A percentile compares a stretch with the other conserved stretches of the same genome.
phyloP scores from a whole-genome alignment of 1,139 yeast genomes.

The Blastobotrys proliferans region DNA sequence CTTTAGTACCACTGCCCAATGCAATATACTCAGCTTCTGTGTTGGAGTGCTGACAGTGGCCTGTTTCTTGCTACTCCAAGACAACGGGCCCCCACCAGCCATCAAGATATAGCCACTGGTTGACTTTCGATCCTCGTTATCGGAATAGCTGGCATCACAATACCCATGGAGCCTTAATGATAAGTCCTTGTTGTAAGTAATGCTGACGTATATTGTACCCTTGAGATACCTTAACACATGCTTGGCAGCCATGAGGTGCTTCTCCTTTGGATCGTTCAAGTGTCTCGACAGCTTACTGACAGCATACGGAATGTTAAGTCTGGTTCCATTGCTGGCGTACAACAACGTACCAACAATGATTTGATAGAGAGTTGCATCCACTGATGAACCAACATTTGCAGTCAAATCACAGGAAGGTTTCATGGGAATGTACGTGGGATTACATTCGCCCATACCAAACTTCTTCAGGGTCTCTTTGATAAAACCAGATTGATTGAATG shows the following conservation, averaged over 20 bases:
- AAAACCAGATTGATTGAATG: background rate
- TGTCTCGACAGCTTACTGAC: background rate
- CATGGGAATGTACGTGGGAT: background rate
- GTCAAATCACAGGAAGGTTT: background rate
- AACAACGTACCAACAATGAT: background rate
- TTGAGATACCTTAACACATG: background rate
- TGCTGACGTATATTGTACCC: background rate
- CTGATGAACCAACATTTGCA: too few species aligned
- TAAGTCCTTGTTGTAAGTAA: background rate
- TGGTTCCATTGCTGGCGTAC: background rate
- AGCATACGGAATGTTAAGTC: background rate
- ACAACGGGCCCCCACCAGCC: background rate
- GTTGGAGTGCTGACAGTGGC: background rate
- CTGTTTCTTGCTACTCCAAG: slow-evolving; percentile 3
- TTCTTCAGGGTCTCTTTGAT: slow-evolving; percentile 1
- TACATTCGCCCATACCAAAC: background rate
- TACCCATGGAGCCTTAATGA: background rate
- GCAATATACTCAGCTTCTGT: background rate
- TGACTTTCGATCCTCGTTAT: background rate
- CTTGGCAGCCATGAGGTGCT: background rate
- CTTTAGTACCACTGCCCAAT: background rate
- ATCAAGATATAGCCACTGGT: background rate
- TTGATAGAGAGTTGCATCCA: too few species aligned
- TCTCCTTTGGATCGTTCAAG: background rate
- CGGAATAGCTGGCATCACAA: background rate